A percentile compares a stretch with the other conserved stretches of the same genome.
Evolutionary conservation across 2,329 filamentous ascomycete species (phyloP).

Genomic region (Neofusicoccum kwambonambiense): DNA sequence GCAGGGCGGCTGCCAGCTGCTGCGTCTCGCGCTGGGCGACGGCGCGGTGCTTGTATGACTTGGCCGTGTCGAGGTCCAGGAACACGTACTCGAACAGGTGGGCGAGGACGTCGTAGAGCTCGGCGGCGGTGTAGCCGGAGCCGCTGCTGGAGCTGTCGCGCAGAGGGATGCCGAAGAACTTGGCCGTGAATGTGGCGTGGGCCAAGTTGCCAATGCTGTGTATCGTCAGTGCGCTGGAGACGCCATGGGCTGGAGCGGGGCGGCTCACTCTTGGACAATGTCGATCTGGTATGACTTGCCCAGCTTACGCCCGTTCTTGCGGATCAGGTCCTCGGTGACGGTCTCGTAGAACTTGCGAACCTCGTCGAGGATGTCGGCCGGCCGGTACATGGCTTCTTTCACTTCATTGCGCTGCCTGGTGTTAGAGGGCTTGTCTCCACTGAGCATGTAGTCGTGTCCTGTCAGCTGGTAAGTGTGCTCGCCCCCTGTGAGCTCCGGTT

Average conservation of each 20-base stretch:
- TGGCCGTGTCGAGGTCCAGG: constrained; percentile 27
- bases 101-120: constrained; percentile 28
- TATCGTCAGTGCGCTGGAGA: neutral
- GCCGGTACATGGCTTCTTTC: constrained; percentile 22
- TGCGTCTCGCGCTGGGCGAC: constrained; percentile 15
- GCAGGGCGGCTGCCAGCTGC: constrained; percentile 4
- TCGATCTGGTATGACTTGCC: constrained; percentile 34
- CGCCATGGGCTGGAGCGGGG: no score
- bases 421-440: constrained; percentile 21
- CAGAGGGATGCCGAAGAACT: constrained; percentile 29
- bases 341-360: constrained; percentile 26
- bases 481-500: constrained; percentile 21
- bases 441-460: constrained; percentile 25
- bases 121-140: constrained; percentile 23
- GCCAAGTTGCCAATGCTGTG: constrained; percentile 28
- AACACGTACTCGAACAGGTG: constrained; percentile 32
- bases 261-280: constrained; percentile 22
- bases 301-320: constrained; percentile 30
- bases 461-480: constrained; percentile 26
- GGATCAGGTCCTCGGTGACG: constrained; percentile 28
- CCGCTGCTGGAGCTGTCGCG: constrained; percentile 23
- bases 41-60: constrained; percentile 23
- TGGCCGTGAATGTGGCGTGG: constrained; percentile 30
- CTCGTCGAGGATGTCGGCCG: constrained; percentile 20
- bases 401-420: constrained; percentile 21